Evolutionary conservation across 2,329 filamentous ascomycete species (phyloP).

Genomic region (Scedosporium minutisporum): DNA sequence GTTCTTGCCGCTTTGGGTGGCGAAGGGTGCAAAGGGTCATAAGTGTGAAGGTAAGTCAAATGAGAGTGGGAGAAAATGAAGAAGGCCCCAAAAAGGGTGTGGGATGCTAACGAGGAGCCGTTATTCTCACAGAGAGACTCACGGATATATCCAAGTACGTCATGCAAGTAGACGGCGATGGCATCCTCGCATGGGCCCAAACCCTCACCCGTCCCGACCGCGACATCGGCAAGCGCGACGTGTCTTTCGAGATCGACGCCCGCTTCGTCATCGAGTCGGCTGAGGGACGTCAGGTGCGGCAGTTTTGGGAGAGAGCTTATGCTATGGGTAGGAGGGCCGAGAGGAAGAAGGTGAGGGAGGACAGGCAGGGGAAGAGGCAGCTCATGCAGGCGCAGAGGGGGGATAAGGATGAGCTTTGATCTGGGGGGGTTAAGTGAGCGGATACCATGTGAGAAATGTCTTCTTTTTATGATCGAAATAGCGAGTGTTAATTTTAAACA

Average conservation of each 20-base stretch:
- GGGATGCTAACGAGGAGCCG: no score
- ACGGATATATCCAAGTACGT: constrained; percentile 1
- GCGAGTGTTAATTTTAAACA: background rate
- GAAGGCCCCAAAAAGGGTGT: no score
- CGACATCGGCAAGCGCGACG: constrained; percentile 2
- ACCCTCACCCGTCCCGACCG: background rate
- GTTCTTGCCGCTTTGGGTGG: constrained; percentile 39
- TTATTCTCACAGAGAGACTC: background rate
- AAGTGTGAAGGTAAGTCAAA: constrained; percentile 29
- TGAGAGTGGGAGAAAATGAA: no score
- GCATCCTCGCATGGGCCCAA: background rate
- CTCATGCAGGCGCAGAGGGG: constrained; percentile 30
- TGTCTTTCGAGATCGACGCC: constrained; percentile 4
- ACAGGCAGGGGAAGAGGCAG: constrained; percentile 40
- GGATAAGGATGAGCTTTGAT: constrained; percentile 6
- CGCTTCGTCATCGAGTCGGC: constrained; percentile 5
- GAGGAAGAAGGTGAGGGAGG: constrained; percentile 27
- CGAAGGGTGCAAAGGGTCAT: constrained; percentile 18
- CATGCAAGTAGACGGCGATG: background rate
- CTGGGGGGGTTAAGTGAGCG: background rate
- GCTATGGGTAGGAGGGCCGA: constrained; percentile 9
- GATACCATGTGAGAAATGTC: background rate
- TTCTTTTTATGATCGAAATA: background rate
- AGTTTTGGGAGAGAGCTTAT: constrained; percentile 5
- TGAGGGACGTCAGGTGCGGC: constrained; percentile 3